Percentiles rank a stretch among this genome's conserved stretches.
Evolutionary conservation across 441 rosid genomes (phyloP).

Genomic region (Arabidopsis hybrid): DNA sequence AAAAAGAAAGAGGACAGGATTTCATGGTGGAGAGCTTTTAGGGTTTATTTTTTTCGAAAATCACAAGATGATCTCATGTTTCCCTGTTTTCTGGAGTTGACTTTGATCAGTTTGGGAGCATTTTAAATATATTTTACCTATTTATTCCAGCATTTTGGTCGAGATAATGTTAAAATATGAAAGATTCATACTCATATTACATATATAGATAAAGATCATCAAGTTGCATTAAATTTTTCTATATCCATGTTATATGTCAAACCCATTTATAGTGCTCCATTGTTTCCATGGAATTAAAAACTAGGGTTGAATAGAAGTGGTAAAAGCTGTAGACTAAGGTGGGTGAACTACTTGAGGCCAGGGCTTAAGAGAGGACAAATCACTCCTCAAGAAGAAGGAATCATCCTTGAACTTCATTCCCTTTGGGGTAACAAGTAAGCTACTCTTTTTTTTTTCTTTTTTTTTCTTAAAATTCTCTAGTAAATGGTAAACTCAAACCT

Average conservation of each 20-base stretch:
- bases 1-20: background rate
- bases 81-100: slow-evolving; percentile 40
- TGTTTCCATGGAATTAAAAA: slow-evolving; percentile 3
- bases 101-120: slow-evolving; percentile 26
- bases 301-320: slow-evolving; percentile 77
- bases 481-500: background rate
- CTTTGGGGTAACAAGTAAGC: slow-evolving; percentile 87
- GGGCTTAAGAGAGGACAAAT: slow-evolving; percentile 78
- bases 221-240: slow-evolving; percentile 19
- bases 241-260: slow-evolving; percentile 20
- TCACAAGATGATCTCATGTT: slow-evolving; percentile 27
- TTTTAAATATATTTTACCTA: background rate
- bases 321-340: slow-evolving; percentile 84
- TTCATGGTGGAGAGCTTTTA: slow-evolving; percentile 23
- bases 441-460: slow-evolving; percentile 2
- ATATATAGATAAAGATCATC: slow-evolving; percentile 25
- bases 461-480: background rate
- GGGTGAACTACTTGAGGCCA: slow-evolving; percentile 88
- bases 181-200: slow-evolving; percentile 3
- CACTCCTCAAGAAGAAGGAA: slow-evolving; percentile 81
- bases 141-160: slow-evolving; percentile 17
- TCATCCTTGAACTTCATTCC: slow-evolving; percentile 76
- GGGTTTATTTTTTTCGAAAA: background rate
- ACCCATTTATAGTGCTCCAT: slow-evolving; percentile 1
- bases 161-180: slow-evolving; percentile 14